Percentiles rank a stretch among this genome's conserved stretches.
Evolutionary conservation across 2,329 filamentous ascomycete species (phyloP).

Genomic region (Trichoderma asperellum): DNA sequence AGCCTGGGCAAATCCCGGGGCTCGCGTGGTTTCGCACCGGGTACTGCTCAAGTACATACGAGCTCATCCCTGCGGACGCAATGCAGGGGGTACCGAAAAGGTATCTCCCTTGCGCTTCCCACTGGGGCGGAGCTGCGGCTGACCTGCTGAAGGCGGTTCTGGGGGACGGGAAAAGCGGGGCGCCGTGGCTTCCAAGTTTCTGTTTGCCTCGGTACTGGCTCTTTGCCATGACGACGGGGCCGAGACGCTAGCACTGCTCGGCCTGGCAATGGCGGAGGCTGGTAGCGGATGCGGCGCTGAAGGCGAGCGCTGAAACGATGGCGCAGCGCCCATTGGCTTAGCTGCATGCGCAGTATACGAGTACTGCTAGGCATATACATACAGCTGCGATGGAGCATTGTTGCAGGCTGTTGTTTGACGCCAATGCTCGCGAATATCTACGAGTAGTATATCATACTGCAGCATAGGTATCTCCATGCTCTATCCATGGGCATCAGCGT

Average conservation of each 20-base stretch:
- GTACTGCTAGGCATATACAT: neutral
- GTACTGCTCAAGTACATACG: conserved; percentile 3
- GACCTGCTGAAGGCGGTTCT: conserved; percentile 13
- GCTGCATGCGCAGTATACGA: neutral
- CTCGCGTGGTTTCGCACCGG: conserved; percentile 21
- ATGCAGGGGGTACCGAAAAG: conserved; percentile 18
- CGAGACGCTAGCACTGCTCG: neutral
- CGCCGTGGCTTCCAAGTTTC: neutral
- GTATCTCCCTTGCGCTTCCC: conserved; percentile 19
- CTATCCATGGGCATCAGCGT: neutral
- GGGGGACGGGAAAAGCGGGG: conserved; percentile 21
- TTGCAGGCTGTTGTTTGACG: neutral
- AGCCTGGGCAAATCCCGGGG: conserved; percentile 18
- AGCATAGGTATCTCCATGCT: neutral
- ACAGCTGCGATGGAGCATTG: neutral
- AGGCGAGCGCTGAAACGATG: neutral
- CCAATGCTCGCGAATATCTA: neutral
- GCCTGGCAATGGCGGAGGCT: conserved; percentile 2
- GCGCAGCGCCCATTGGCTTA: neutral
- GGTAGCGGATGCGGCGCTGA: conserved; percentile 9
- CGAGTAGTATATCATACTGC: neutral
- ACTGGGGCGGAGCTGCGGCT: conserved; percentile 23
- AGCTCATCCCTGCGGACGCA: neutral
- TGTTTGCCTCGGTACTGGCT: conserved; percentile 26
- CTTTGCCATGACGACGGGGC: conserved; percentile 14